Base-by-base conservation (phyloP, 2,329 filamentous ascomycete species). In the Diaporthe humulicola region DNA sequence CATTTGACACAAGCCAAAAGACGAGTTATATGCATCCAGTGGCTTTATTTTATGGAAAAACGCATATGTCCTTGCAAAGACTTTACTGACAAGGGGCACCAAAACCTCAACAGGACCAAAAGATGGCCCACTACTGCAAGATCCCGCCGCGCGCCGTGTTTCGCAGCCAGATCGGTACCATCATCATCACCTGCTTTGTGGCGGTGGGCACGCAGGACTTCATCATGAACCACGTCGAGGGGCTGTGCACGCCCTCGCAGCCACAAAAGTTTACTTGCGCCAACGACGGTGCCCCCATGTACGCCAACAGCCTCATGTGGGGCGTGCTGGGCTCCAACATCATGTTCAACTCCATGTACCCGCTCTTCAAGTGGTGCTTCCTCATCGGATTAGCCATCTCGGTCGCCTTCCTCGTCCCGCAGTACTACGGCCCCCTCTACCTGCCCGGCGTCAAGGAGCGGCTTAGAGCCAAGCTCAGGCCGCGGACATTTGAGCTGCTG, bases 281-380 rank as follows among this genome's bases (percentile, higher is more conserved):
- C 64, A 36, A 42, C 58, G 73, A 80, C 64, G 78, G 74, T n/a
- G 73, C 73, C 7, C 81, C 80, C 25, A 78, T 84, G 33, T 84
- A 83, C 74, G 78, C 81, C 61, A 79, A 75, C 73, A 79, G 79
- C 38, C 75, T 85, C 15, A 84, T 84, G 81, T 84, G 82, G 82
- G 83, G 83, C 4, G 78, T 83, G 1, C 79, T 84, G 7, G 83
- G 83, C 15, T 80, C 79, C 9, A 74, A 83, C 60, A 77, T 81
- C 67, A 84, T 86, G 82, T 87, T 87, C 78, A 82, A 83, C 72
- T 79, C 80, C 4, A 77, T 86, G 48, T 86, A 86, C 73, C 85
- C 85, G 4, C 77, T 86, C 36, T 81, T 87, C 70, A 84, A 85
- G 77, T 86, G 83, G 84, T 87, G 85, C 74, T 87, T 87, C 79